Evolutionary conservation across 2,329 filamentous ascomycete genomes (phyloP).

Genomic region (Dendrostoma leiphaemia): DNA sequence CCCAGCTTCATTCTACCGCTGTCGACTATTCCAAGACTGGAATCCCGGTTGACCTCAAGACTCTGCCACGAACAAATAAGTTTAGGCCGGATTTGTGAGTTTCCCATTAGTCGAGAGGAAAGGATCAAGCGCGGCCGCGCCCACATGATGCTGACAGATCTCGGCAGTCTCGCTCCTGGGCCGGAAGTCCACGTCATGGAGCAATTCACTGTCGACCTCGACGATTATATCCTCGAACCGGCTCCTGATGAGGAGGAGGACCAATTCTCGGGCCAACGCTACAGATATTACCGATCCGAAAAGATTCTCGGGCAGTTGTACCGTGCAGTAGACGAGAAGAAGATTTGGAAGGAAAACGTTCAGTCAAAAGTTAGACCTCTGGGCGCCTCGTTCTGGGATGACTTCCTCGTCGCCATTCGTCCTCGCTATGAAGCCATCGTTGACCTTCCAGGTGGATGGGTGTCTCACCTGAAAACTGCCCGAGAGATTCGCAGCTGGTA

Average conservation of each 20-base stretch:
- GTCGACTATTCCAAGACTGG: constrained; percentile 79
- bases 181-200: constrained; percentile 44
- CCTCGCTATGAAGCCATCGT: constrained; percentile 29
- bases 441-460: constrained; percentile 25
- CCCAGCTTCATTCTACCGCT: constrained; percentile 65
- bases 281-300: constrained; percentile 63
- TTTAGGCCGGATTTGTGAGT: constrained; percentile 57
- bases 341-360: constrained; percentile 58
- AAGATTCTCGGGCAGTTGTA: constrained; percentile 72
- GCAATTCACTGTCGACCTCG: constrained; percentile 40
- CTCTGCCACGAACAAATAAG: constrained; percentile 38
- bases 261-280: constrained; percentile 39
- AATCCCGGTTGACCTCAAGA: constrained; percentile 48
- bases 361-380: constrained; percentile 26
- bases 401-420: constrained; percentile 32
- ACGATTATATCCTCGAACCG: constrained; percentile 25
- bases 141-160: not conserved
- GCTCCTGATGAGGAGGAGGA: constrained; percentile 42
- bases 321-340: constrained; percentile 68
- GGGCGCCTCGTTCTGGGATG: constrained; percentile 41
- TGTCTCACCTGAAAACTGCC: constrained; percentile 34
- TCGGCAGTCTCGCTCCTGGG: constrained; percentile 42
- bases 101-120: too few relatives aligned
- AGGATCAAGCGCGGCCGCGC: too few relatives aligned
- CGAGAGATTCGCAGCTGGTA: constrained; percentile 41